Conservation (phyloP, 306 rosid genomes). For the Prunus davidiana region DNA sequence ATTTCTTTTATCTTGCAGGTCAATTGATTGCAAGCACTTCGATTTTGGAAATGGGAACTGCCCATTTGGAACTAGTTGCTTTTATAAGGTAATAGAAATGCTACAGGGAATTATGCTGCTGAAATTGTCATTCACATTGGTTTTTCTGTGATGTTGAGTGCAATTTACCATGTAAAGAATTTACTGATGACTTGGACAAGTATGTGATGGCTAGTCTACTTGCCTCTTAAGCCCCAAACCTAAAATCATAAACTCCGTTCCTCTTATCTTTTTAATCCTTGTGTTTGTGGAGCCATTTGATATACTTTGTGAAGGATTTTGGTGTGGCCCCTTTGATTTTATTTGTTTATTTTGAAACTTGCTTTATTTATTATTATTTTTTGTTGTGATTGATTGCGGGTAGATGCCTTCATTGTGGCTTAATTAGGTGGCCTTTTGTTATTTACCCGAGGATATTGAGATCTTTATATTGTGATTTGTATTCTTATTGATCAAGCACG, state of each 20-base stretch:
- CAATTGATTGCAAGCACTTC: slow-evolving; percentile 97
- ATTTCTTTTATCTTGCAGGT: slow-evolving; percentile 42
- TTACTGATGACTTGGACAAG: background rate
- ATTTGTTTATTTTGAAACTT: background rate
- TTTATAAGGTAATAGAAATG: slow-evolving; percentile 73
- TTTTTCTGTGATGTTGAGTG: background rate
- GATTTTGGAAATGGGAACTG: slow-evolving; percentile 95
- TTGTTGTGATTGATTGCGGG: background rate
- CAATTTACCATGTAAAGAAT: background rate
- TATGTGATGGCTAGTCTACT: background rate
- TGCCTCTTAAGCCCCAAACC: background rate
- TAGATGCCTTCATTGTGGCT: background rate
- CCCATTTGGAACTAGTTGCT: slow-evolving; percentile 95
- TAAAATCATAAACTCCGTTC: background rate
- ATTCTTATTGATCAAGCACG: background rate
- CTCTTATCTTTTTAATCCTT: background rate
- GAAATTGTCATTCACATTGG: background rate
- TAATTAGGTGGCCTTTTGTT: background rate
- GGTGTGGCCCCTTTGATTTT: background rate
- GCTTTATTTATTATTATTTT: background rate
- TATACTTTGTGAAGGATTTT: background rate
- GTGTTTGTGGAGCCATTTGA: background rate
- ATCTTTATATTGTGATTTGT: background rate
- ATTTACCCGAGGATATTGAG: background rate
- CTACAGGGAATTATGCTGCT: background rate